A percentile compares a stretch with the other conserved stretches of the same genome.
Conservation (phyloP, 2,329 filamentous ascomycete genomes). For the Tolypocladium ovalisporum region DNA sequence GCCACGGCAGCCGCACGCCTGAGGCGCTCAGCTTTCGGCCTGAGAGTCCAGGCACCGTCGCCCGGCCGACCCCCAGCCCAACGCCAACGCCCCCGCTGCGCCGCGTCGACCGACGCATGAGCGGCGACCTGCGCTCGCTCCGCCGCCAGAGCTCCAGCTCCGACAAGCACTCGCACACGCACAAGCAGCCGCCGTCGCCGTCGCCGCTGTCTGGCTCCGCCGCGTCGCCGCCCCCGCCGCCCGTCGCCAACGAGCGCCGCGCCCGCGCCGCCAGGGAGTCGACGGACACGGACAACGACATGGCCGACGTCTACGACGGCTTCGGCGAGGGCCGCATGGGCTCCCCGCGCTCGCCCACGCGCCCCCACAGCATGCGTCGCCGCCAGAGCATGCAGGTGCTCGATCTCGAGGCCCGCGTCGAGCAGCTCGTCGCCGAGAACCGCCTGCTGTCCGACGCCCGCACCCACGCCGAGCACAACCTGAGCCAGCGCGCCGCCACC, state of each 20-base stretch:
- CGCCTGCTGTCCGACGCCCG: constrained; percentile 65
- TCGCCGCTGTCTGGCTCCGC: not conserved
- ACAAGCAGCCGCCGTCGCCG: constrained; percentile 5
- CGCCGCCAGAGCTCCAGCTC: constrained; percentile 23
- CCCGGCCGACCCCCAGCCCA: constrained; percentile 20
- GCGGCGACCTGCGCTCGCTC: constrained; percentile 55
- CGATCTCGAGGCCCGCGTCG: constrained; percentile 77
- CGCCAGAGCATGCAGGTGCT: constrained; percentile 96
- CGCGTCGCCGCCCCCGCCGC: constrained; percentile 32
- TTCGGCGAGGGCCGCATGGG: constrained; percentile 79
- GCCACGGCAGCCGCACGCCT: constrained; percentile 40
- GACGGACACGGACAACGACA: constrained; percentile 43
- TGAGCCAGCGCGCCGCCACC: constrained; percentile 55
- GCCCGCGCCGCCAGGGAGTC: constrained; percentile 43
- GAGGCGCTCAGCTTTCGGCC: constrained; percentile 46
- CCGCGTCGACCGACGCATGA: constrained; percentile 55
- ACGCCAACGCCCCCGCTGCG: constrained; percentile 55
- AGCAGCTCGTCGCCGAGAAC: constrained; percentile 80
- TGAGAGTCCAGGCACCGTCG: constrained; percentile 47
- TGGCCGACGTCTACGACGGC: constrained; percentile 92
- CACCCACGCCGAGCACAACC: constrained; percentile 53
- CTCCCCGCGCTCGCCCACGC: constrained; percentile 84
- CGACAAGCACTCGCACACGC: not conserved
- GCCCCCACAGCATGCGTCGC: constrained; percentile 90
- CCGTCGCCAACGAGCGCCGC: constrained; percentile 79